Percentiles rank a stretch among this genome's conserved stretches.
Conservation (phyloP, 257 asterid genomes). For the Ilex aquifolium region DNA sequence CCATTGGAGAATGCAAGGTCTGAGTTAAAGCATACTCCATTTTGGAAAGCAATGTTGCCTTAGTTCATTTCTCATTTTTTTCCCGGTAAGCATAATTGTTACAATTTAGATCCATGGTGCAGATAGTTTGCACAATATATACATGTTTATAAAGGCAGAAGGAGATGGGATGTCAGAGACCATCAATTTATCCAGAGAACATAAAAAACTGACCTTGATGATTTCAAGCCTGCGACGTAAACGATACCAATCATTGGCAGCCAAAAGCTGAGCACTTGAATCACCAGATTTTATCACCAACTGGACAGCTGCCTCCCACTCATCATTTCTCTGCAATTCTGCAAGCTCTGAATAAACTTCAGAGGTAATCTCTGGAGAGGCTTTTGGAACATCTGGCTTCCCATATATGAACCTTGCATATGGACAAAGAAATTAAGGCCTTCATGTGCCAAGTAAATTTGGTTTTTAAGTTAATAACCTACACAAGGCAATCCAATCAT, state of each 20-base stretch:
- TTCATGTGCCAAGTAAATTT: background rate
- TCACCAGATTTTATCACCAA: constrained; percentile 75
- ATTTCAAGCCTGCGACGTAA: constrained; percentile 92
- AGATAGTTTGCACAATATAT: no score
- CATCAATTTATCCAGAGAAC: no score
- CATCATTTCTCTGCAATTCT: constrained; percentile 53
- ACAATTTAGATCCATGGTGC: no score
- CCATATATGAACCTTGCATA: constrained; percentile 83
- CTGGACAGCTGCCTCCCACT: constrained; percentile 80
- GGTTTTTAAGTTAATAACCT: background rate
- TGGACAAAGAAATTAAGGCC: constrained; percentile 13
- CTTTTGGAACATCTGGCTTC: constrained; percentile 89
- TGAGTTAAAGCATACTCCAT: no score
- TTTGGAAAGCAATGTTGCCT: no score
- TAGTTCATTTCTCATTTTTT: no score
- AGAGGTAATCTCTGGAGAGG: constrained; percentile 56
- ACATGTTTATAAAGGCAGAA: no score
- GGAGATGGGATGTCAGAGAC: no score
- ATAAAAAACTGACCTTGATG: constrained; percentile 49
- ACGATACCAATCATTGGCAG: constrained; percentile 92
- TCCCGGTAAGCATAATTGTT: no score
- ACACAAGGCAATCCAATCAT: background rate
- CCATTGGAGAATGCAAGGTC: no score
- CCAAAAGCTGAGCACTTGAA: constrained; percentile 57
- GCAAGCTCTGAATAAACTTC: constrained; percentile 72